Conservation (phyloP, 2,329 filamentous ascomycete species). For the Hortaea werneckii region DNA sequence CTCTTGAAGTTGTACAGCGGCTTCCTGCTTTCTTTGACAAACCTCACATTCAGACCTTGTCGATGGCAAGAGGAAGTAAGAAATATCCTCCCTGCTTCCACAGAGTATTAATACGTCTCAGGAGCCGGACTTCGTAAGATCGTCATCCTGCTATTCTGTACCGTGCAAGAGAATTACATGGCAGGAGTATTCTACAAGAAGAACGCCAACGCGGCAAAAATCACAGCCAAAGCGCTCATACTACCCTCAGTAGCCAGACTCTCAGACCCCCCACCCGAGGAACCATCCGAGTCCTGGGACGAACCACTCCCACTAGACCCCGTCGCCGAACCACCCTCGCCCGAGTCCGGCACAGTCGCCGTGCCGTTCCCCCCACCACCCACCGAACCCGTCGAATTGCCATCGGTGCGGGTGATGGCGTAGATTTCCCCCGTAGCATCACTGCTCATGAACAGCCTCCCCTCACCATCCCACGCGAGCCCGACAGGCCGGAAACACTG, state of each 20-base stretch:
- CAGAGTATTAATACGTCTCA: too few species aligned
- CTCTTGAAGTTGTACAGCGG: too few species aligned
- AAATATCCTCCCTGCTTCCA: too few species aligned
- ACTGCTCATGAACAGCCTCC: conserved; percentile 47
- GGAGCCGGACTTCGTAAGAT: too few species aligned
- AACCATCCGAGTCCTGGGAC: neutral
- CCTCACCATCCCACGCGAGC: conserved; percentile 41
- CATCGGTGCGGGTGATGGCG: conserved; percentile 29
- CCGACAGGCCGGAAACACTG: conserved; percentile 55
- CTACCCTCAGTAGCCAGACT: conserved; percentile 1
- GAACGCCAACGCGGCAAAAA: conserved; percentile 7
- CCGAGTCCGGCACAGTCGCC: conserved; percentile 2
- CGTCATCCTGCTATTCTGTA: too few species aligned
- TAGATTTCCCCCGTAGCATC: conserved; percentile 56
- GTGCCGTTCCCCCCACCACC: conserved; percentile 14
- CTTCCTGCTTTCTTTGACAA: too few species aligned
- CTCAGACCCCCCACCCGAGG: neutral
- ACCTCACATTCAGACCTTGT: too few species aligned
- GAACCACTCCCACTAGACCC: conserved; percentile 1
- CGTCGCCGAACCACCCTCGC: neutral
- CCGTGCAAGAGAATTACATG: too few species aligned
- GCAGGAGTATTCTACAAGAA: neutral
- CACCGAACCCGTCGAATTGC: conserved; percentile 6
- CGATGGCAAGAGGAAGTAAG: too few species aligned
- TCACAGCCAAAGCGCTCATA: conserved; percentile 8